A percentile compares a stretch with the other conserved stretches of the same genome.
These are phyloP conservation scores for Tetrahymena malaccensis DNA, from an alignment of 73 alveolate species.

Conservation along the genomic window DNA sequence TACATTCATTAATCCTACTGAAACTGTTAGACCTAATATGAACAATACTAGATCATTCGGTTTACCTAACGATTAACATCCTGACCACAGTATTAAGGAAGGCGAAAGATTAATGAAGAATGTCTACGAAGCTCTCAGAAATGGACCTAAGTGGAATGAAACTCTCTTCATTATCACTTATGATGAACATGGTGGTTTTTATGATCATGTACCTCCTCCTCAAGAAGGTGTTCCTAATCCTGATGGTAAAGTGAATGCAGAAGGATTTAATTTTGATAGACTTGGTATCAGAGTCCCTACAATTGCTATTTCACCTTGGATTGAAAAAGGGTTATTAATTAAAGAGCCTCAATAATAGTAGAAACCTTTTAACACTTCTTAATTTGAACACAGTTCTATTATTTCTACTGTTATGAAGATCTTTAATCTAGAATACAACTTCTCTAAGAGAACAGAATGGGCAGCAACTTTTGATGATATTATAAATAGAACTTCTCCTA, in stretches of 20 bases:
- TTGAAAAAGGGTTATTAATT: background rate
- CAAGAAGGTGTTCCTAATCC: background rate
- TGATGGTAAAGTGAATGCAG: background rate
- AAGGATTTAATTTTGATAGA: background rate
- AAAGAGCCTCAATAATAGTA: background rate
- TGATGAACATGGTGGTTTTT: background rate
- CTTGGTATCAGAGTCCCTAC: background rate
- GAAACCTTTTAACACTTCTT: background rate
- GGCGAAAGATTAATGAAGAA: slow-evolving; percentile 1
- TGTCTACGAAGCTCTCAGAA: slow-evolving; percentile 3
- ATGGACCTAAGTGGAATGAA: background rate
- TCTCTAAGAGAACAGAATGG: background rate
- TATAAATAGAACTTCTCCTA: background rate
- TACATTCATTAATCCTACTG: background rate
- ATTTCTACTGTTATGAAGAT: background rate
- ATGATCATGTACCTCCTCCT: background rate
- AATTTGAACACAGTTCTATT: background rate
- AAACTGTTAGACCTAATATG: background rate
- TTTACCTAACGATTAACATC: background rate
- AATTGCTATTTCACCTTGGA: background rate
- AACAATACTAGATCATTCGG: background rate
- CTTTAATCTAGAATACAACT: background rate
- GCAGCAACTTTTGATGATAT: background rate
- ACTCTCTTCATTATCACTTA: background rate
- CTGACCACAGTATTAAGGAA: background rate